These are phyloP conservation scores for Steccherinum ochraceum DNA, from an alignment of 768 basidiomycete species.

Conservation along the genomic window DNA sequence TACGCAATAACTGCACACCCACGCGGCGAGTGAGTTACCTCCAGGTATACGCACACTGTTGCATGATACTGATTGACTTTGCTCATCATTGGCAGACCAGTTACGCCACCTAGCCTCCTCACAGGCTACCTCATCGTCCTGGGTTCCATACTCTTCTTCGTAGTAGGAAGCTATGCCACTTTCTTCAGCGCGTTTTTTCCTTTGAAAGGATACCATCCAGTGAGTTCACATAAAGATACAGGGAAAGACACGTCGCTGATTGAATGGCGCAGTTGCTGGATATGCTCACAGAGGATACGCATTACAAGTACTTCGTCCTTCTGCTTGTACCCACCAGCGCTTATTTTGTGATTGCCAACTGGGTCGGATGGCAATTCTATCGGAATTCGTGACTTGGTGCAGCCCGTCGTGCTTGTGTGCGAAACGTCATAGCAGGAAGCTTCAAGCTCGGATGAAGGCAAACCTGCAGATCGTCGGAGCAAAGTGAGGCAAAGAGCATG, in stretches of 20 bases:
- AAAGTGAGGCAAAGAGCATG: too few relatives aligned
- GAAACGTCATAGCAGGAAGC: too few relatives aligned
- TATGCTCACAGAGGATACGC: conserved; percentile 59
- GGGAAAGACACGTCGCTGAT: not conserved
- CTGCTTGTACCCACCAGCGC: conserved; percentile 75
- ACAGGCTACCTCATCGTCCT: conserved; percentile 43
- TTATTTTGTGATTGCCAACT: conserved; percentile 95
- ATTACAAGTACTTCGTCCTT: conserved; percentile 86
- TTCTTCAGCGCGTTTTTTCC: conserved; percentile 56
- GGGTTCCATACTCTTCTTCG: conserved; percentile 46
- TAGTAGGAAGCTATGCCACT: conserved; percentile 53
- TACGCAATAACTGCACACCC: not conserved
- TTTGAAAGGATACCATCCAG: not conserved
- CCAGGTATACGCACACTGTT: too few relatives aligned
- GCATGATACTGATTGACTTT: too few relatives aligned
- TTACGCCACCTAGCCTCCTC: conserved; percentile 13
- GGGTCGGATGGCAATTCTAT: conserved; percentile 99
- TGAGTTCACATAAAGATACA: not conserved
- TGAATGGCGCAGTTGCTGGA: conserved; percentile 48
- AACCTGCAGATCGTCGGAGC: too few relatives aligned
- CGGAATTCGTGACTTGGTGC: conserved; percentile 74
- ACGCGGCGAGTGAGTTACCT: not conserved
- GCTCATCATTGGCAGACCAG: not conserved
- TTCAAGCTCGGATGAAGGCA: too few relatives aligned
- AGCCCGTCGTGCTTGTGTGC: too few relatives aligned